Evolutionary conservation across 2,329 filamentous ascomycete species (phyloP).

Genomic region (Mycosphaerelloides madeirae): DNA sequence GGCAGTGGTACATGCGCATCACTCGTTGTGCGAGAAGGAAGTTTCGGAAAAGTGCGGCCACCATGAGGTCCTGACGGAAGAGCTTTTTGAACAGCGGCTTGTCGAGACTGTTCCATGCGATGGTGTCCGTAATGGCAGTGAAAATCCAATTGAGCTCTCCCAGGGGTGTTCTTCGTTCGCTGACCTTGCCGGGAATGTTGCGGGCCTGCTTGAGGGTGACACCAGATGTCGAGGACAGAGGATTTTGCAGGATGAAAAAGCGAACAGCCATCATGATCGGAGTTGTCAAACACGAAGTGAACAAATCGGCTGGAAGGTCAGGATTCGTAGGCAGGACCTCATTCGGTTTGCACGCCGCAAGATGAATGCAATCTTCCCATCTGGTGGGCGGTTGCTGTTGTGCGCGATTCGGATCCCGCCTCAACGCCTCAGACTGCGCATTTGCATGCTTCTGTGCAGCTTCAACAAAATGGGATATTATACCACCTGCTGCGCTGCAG

Average conservation of each 20-base stretch:
- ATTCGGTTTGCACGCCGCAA: constrained; percentile 84
- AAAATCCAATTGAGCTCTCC: constrained; percentile 99
- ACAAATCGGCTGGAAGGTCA: constrained; percentile 85
- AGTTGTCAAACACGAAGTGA: constrained; percentile 92
- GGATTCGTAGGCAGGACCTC: constrained; percentile 95
- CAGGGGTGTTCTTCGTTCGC: constrained; percentile 86
- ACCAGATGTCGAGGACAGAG: constrained; percentile 52
- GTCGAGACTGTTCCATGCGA: constrained; percentile 93
- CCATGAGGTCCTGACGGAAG: constrained; percentile 96
- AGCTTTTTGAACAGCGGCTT: constrained; percentile 92
- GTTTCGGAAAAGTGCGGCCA: constrained; percentile 94
- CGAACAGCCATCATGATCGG: constrained; percentile 96
- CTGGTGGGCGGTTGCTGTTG: constrained; percentile 40
- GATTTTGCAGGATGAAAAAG: constrained; percentile 94
- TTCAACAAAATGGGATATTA: constrained; percentile 88
- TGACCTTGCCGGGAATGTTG: constrained; percentile 83
- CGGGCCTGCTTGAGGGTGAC: constrained; percentile 77
- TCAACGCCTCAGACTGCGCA: constrained; percentile 72
- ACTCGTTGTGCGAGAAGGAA: constrained; percentile 91
- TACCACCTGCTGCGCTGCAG: constrained; percentile 93
- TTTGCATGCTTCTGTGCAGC: constrained; percentile 93
- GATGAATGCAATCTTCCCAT: constrained; percentile 83
- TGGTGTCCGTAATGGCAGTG: constrained; percentile 96
- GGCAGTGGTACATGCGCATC: constrained; percentile 94
- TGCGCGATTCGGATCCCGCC: constrained; percentile 58